These are phyloP conservation scores for Globisporangium carolinianum DNA, from an alignment of 352 stramenopile genomes.

Conservation along the genomic window DNA sequence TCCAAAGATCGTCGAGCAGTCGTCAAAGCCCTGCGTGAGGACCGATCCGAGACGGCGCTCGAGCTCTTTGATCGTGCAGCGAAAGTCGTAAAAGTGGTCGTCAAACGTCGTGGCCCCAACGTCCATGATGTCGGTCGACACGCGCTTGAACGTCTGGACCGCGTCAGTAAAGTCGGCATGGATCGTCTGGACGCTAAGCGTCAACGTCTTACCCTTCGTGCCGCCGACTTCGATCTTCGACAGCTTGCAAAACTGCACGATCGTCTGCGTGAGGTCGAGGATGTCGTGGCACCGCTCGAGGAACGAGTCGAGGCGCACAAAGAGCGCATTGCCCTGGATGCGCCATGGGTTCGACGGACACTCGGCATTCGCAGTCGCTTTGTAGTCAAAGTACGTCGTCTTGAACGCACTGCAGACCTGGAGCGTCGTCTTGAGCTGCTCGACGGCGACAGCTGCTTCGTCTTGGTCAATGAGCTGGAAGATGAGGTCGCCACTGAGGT, in stretches of 20 bases:
- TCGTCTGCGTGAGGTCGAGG: slow-evolving; percentile 96
- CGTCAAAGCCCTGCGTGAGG: slow-evolving; percentile 95
- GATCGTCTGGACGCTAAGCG: slow-evolving; percentile 92
- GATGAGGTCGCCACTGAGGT: slow-evolving; percentile 93
- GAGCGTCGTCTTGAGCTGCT: slow-evolving; percentile 92
- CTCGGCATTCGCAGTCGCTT: slow-evolving; percentile 93
- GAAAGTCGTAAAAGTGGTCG: slow-evolving; percentile 97
- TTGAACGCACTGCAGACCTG: slow-evolving; percentile 96
- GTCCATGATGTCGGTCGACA: slow-evolving; percentile 98
- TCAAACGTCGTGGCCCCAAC: slow-evolving; percentile 94
- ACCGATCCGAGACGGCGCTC: slow-evolving; percentile 95
- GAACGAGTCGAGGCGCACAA: slow-evolving; percentile 96
- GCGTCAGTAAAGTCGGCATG: slow-evolving; percentile 93
- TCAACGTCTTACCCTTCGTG: slow-evolving; percentile 96
- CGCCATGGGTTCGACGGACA: slow-evolving; percentile 97
- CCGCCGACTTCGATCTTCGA: slow-evolving; percentile 96
- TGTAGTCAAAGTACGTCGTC: slow-evolving; percentile 98
- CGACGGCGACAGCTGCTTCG: slow-evolving; percentile 89
- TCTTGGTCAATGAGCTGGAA: slow-evolving; percentile 97
- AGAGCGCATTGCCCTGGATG: slow-evolving; percentile 97
- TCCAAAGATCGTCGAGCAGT: slow-evolving; percentile 95
- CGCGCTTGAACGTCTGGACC: slow-evolving; percentile 92
- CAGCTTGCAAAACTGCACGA: slow-evolving; percentile 98
- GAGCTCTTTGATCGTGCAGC: slow-evolving; percentile 97
- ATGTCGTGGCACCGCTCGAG: slow-evolving; percentile 97